Conservation (phyloP, 1,284 basidiomycete species). For the Rhodotorula sp. region DNA sequence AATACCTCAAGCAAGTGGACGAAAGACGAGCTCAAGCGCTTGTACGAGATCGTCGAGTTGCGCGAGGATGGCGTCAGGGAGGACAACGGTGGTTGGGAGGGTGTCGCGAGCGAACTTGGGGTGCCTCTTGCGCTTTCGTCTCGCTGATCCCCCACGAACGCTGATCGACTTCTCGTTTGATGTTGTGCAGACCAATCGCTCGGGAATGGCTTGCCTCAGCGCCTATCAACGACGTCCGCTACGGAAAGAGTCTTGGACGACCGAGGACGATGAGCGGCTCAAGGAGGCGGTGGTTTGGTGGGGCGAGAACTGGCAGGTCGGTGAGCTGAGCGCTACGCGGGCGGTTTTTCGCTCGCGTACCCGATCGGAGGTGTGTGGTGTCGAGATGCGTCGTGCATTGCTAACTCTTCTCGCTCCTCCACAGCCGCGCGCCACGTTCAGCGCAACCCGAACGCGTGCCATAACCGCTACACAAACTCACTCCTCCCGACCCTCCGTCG, state of each 20-base stretch:
- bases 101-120: constrained; percentile 27
- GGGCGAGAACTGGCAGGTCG: constrained; percentile 42
- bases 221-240: constrained; percentile 14
- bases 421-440: constrained; percentile 3
- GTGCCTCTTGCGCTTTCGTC: constrained; percentile 7
- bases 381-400: no score
- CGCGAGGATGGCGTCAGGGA: background rate
- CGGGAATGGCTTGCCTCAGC: constrained; percentile 33
- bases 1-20: constrained; percentile 23
- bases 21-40: constrained; percentile 18
- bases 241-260: constrained; percentile 27
- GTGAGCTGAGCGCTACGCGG: constrained; percentile 22
- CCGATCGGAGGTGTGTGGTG: no score
- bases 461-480: constrained; percentile 38
- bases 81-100: constrained; percentile 23
- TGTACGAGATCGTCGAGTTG: constrained; percentile 28
- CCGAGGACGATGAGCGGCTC: constrained; percentile 38
- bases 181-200: constrained; percentile 8
- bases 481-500: constrained; percentile 31
- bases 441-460: constrained; percentile 9
- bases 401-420: no score
- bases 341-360: background rate
- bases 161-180: background rate
- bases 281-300: constrained; percentile 26
- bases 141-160: no score